Percentiles rank a stretch among this genome's conserved stretches.
Evolutionary conservation across 257 asterid genomes (phyloP).

Genomic region (Fraxinus cuspidata): DNA sequence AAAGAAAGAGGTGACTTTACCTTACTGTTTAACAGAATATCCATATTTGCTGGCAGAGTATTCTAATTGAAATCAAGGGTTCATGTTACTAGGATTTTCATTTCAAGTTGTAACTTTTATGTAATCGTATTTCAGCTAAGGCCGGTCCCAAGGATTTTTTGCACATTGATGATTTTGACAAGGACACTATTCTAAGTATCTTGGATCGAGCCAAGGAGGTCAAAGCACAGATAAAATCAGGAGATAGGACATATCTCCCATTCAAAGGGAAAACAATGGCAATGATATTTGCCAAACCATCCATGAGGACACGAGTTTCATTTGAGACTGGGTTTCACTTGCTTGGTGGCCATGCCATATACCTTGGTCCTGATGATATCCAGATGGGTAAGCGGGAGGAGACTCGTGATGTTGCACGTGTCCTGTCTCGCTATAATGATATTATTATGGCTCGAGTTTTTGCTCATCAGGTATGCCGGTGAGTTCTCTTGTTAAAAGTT

Average conservation of each 20-base stretch:
- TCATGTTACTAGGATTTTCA: background rate
- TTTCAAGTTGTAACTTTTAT: conserved; percentile 9
- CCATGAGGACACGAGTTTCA: conserved; percentile 99
- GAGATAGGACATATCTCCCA: conserved; percentile 85
- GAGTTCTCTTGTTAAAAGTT: conserved; percentile 39
- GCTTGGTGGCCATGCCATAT: conserved; percentile 96
- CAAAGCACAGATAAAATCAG: conserved; percentile 78
- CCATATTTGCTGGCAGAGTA: background rate
- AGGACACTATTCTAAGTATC: conserved; percentile 68
- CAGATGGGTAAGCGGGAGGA: conserved; percentile 99
- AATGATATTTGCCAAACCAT: conserved; percentile 97
- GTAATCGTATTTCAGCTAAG: conserved; percentile 49
- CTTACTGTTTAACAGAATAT: background rate
- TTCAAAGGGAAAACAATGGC: conserved; percentile 93
- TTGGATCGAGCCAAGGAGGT: conserved; percentile 85
- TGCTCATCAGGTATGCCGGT: conserved; percentile 95
- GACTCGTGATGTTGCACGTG: conserved; percentile 98
- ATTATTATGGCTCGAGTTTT: conserved; percentile 97
- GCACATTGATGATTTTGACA: conserved; percentile 80
- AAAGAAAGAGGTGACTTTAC: background rate
- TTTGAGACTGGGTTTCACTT: conserved; percentile 90
- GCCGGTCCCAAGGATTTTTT: conserved; percentile 76
- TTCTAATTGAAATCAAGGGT: background rate
- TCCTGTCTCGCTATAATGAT: conserved; percentile 90
- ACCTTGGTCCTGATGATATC: conserved; percentile 91